These are phyloP conservation scores for Starmerella bombi DNA, from an alignment of 805 yeast genomes.

Conservation along the genomic window DNA sequence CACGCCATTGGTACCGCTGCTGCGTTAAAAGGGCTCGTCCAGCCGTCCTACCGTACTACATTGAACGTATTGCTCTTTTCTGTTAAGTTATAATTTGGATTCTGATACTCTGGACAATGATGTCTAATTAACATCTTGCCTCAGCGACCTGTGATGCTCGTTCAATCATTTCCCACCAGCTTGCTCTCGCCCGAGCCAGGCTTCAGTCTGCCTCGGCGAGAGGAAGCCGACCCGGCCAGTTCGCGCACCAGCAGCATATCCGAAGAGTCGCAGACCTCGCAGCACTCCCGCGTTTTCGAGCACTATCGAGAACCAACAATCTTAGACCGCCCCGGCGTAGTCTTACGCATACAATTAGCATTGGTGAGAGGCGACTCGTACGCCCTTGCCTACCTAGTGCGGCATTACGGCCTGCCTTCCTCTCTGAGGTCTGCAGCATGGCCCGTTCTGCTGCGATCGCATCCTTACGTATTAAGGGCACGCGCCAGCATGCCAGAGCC, in stretches of 20 bases:
- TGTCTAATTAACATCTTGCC: background rate
- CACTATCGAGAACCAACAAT: constrained; percentile 33
- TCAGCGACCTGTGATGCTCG: background rate
- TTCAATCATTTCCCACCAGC: background rate
- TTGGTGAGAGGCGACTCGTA: constrained; percentile 50
- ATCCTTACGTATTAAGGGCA: constrained; percentile 73
- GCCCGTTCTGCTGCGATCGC: constrained; percentile 71
- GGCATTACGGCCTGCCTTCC: constrained; percentile 80
- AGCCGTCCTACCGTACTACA: too few relatives aligned
- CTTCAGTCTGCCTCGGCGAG: too few relatives aligned
- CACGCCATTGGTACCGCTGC: too few relatives aligned
- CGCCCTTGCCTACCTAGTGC: constrained; percentile 64
- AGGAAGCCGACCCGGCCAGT: too few relatives aligned
- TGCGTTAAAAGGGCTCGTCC: too few relatives aligned
- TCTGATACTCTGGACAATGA: background rate
- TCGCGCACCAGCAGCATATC: constrained; percentile 7
- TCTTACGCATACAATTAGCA: constrained; percentile 43
- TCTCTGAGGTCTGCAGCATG: constrained; percentile 62
- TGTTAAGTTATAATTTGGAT: too few relatives aligned
- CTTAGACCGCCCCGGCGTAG: constrained; percentile 37
- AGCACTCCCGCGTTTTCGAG: constrained; percentile 18
- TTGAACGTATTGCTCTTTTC: too few relatives aligned
- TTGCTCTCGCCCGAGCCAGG: background rate
- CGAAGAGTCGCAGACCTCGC: background rate
- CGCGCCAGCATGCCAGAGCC: constrained; percentile 46